Evolutionary conservation across 805 yeast genomes (phyloP), one percentile per base, ranked within the genome.

Genomic region (Starmerella floricola): DNA sequence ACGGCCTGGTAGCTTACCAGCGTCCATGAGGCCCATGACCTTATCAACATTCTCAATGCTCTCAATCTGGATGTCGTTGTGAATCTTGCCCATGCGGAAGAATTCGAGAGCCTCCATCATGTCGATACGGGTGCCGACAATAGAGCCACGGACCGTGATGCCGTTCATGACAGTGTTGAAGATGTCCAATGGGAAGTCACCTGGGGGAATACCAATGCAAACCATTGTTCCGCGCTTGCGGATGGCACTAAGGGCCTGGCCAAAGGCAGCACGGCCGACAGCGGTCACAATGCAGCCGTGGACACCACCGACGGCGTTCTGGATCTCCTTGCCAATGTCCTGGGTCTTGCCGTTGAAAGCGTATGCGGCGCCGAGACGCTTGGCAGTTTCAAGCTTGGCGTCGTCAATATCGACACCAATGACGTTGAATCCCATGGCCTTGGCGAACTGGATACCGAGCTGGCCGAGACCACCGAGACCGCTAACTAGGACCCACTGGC

Each of bases 111-210:
- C 86, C 68, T 81, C 87, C 50, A 78, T 72, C 51, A 88, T 74
- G 65, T 84, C 94, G 51, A 80, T 79, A 66, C 93, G 78, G 75
- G 81, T 81, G 56, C 94, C 94, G 49, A 83, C 94, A 60, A 80
- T 80, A 40, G 93, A 81, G 55, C 91, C 94, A 62, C 69, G 74
- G 59, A 83, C 78, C 57, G 68, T 67, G 61, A 79, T 68, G 45
- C 83, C 74, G 65, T 73, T 79, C 53, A 79, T 78, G 47, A 83
- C 93, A 40, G 80, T 75, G 51, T 69, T 66, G 68, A 82, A 79
- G 42, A 84, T 84, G 44, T 74, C 72, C 31, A 85, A 74, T 52
- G 70, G 68, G 62, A 73, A 72, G 49, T 91, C 88, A 55, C 77
- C 78, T 21, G 85, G 82, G 55, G 94, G 94, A 56, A 84, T 67